Percentiles rank a stretch among this genome's conserved stretches.
Evolutionary conservation across 2,329 filamentous ascomycete genomes (phyloP).

Genomic region (Pyrenochaeta sp.): DNA sequence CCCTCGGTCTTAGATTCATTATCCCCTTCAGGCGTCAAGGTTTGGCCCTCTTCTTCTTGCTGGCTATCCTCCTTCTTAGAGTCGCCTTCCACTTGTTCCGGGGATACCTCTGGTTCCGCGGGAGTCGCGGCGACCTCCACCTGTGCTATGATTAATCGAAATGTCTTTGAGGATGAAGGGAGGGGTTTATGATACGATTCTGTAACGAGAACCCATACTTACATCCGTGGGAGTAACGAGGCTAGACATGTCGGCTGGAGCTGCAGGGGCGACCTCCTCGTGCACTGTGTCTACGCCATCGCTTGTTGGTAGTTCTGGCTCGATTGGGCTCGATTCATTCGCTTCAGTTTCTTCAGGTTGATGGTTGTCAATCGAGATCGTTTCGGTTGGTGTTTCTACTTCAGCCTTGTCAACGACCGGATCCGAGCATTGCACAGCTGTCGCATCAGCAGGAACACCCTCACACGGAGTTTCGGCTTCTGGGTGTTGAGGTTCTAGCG

Average conservation of each 20-base stretch:
- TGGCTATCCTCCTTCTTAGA: not conserved
- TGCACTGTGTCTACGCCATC: slow-evolving; percentile 9
- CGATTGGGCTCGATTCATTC: slow-evolving; percentile 1
- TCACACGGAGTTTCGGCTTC: slow-evolving; percentile 9
- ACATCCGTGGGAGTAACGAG: too few relatives aligned
- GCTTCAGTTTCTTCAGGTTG: slow-evolving; percentile 1
- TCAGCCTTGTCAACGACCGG: slow-evolving; percentile 12
- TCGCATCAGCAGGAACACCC: slow-evolving; percentile 12
- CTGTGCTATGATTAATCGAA: slow-evolving; percentile 7
- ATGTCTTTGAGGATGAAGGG: not conserved
- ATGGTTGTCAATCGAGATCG: slow-evolving; percentile 1
- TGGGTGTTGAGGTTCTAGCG: slow-evolving; percentile 1
- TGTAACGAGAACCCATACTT: too few relatives aligned
- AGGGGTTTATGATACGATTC: too few relatives aligned
- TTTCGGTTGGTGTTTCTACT: slow-evolving; percentile 10
- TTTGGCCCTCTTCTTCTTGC: not conserved
- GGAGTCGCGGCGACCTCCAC: too few relatives aligned
- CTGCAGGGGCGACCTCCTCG: too few relatives aligned
- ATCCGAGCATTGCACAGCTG: slow-evolving; percentile 11
- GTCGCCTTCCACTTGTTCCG: too few relatives aligned
- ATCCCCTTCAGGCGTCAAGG: slow-evolving; percentile 1
- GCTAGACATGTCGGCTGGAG: slow-evolving; percentile 11
- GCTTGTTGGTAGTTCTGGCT: slow-evolving; percentile 4
- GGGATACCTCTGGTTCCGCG: not conserved
- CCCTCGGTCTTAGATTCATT: slow-evolving; percentile 3